These are phyloP conservation scores for Melampsora americana DNA, from an alignment of 1,284 basidiomycete species.

Conservation along the genomic window DNA sequence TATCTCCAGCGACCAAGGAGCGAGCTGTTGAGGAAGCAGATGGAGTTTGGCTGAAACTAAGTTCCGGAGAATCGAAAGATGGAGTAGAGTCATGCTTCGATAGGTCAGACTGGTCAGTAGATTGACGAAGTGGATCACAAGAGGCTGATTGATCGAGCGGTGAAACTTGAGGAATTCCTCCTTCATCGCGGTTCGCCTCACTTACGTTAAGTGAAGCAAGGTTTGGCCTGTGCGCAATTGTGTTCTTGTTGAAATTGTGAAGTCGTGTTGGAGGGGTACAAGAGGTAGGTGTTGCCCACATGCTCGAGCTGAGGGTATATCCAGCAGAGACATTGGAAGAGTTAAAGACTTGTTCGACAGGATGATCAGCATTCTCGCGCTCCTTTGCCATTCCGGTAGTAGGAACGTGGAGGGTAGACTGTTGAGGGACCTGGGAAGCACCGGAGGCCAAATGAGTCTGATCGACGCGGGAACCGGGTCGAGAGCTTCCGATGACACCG, in stretches of 20 bases:
- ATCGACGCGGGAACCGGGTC: slow-evolving; percentile 32
- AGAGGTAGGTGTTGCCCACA: slow-evolving; percentile 38
- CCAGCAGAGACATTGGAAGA: slow-evolving; percentile 19
- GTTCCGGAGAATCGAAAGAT: slow-evolving; percentile 29
- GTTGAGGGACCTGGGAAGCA: slow-evolving; percentile 6
- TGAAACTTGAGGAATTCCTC: too few relatives aligned
- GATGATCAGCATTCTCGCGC: neutral
- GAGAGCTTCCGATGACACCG: slow-evolving; percentile 42
- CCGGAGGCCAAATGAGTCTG: slow-evolving; percentile 2
- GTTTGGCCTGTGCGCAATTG: neutral
- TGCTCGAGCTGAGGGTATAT: slow-evolving; percentile 42
- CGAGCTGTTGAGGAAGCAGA: slow-evolving; percentile 41
- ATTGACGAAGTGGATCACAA: neutral
- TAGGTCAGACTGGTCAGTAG: neutral
- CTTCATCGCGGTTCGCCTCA: slow-evolving; percentile 2
- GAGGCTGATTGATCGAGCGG: too few relatives aligned
- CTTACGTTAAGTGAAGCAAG: neutral
- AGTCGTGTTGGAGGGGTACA: neutral
- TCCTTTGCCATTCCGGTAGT: neutral
- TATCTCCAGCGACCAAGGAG: slow-evolving; percentile 30
- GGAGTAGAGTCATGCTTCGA: slow-evolving; percentile 10
- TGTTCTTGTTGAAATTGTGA: slow-evolving; percentile 12
- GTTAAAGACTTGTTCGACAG: slow-evolving; percentile 2
- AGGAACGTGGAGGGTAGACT: slow-evolving; percentile 2
- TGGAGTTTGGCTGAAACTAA: slow-evolving; percentile 37